Evolutionary conservation across 345 rosid genomes (phyloP), one percentile per base, ranked within the genome.

Genomic region (Balakata baccata): DNA sequence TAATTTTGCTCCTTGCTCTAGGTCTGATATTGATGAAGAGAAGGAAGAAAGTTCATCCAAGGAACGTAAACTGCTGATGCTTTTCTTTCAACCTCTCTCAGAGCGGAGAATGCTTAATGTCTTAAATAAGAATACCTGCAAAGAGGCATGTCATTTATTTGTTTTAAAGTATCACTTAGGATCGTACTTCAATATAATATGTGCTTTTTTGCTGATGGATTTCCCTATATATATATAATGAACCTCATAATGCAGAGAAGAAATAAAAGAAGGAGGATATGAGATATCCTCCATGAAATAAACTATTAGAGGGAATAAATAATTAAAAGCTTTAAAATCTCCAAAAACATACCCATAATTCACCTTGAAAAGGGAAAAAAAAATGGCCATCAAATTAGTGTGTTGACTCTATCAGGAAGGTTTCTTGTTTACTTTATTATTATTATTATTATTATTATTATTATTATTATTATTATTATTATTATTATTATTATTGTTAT

Each of bases 1-100:
- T 57, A 75, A 84, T 77, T 92, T 95, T 79, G 84, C 90, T 73
- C 97, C 99, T 8, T 95, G 99, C 87, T 80, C 86, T 18, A 80
- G 75, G 68, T 75, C 92, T 60, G 89, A 95, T 79, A 81, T 86
- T 62, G 79, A 82, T 61, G 89, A 85, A 66, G 85, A 82, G 20
- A 67, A 1, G n/a, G 89, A 89, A 77, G 79, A 78, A 47, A 74
- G 74, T 70, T 76, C 88, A 76, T 77, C 90, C 5, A 68, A 75
- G 72, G 86, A 84, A 13, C 90, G 93, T 45, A 86, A 85, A 77
- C 87, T 90, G 51, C 72, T 77, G 38, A 75, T 79, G 6, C 78
- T 74, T 78, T 79, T 76, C 63, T 51, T 73, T 64, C 78, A 75
- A 47, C 62, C 75, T 75, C 81, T 72, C 74, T 56, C 86, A 56